phyloP scores from a whole-genome alignment of 208 protist genomes.

The Trypanosoma congolense region DNA sequence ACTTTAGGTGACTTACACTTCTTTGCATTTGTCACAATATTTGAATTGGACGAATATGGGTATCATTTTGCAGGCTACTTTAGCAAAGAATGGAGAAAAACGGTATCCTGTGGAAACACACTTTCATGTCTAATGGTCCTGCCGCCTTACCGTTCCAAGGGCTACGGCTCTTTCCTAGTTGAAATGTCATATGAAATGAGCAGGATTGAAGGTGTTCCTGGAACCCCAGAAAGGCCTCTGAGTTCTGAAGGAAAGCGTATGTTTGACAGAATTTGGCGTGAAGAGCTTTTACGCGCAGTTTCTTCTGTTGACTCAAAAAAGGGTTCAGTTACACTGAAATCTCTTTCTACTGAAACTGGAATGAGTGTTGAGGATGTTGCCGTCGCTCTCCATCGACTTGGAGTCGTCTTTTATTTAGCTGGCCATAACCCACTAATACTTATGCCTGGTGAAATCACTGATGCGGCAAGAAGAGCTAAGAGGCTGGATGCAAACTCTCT shows the following conservation, averaged over 20 bases:
- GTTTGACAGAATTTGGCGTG: constrained; percentile 59
- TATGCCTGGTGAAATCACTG: constrained; percentile 11
- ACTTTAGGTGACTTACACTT: constrained; percentile 77
- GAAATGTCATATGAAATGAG: constrained; percentile 73
- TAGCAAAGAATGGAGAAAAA: constrained; percentile 68
- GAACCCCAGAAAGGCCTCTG: constrained; percentile 63
- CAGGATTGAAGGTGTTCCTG: constrained; percentile 42
- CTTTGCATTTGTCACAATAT: constrained; percentile 59
- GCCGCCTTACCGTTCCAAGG: constrained; percentile 58
- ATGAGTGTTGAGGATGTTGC: constrained; percentile 66
- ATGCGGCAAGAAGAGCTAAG: constrained; percentile 4
- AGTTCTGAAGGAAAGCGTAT: constrained; percentile 49
- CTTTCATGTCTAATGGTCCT: constrained; percentile 74
- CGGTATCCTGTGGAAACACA: constrained; percentile 54
- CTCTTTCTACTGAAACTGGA: constrained; percentile 44
- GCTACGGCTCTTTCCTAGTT: constrained; percentile 58
- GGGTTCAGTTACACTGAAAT: constrained; percentile 40
- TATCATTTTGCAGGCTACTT: constrained; percentile 79
- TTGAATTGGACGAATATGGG: constrained; percentile 66
- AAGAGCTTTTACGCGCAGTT: constrained; percentile 52
- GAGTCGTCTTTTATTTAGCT: constrained; percentile 38
- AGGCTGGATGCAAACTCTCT: constrained; percentile 12
- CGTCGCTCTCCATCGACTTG: constrained; percentile 50
- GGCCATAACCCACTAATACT: constrained; percentile 35
- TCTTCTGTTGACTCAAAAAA: constrained; percentile 32